Evolutionary conservation across 1,139 yeast genomes (phyloP), one percentile per base, ranked within the genome.

Genomic region (Zygosaccharomyces sapae): DNA sequence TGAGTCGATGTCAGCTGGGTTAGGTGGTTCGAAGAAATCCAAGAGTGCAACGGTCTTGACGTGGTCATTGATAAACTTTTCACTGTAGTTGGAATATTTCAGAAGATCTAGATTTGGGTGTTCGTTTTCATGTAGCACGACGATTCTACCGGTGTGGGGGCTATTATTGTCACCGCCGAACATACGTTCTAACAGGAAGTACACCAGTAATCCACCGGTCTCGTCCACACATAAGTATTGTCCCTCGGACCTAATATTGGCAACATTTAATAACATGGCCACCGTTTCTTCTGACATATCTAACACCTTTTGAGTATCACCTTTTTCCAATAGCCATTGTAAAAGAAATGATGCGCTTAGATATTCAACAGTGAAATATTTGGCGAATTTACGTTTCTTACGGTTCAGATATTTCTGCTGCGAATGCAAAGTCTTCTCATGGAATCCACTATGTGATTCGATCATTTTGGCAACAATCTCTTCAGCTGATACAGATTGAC

Each of bases 351-450:
- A 77, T 10, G 88, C 72, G n/a, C 90, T 84, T 45, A 92, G 71
- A 53, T 83, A 80, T 52, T 86, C 87, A 18, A 94, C 81, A 1
- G 90, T 84, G 68, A 92, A 92, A 57, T 89, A 76, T 61, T 95
- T 80, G 53, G 87, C 75, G 63, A 87, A 92, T 71, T 94, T 94
- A 63, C 85, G 90, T 67, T 88, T 95, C 68, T 92, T 92, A 58
- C 98, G 79, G 58, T 85, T 84, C 57, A 90, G 70, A 65, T 92
- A 92, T 68, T 92, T 92, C 58, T 87, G 96, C 65, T 92, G 96
- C 3, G 97, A 87, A 61, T 78, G 88, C 22, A 83, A 72, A 3
- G 98, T 92, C 68, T 92, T 92, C 63, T 87, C 84, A 57, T 86
- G 89, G 63, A 92, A 92, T 9, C 88, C 86, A 38, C 76, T 85